Base-by-base conservation (phyloP, 192 early-diverging fungal species). In the Obelidium mucronatum region DNA sequence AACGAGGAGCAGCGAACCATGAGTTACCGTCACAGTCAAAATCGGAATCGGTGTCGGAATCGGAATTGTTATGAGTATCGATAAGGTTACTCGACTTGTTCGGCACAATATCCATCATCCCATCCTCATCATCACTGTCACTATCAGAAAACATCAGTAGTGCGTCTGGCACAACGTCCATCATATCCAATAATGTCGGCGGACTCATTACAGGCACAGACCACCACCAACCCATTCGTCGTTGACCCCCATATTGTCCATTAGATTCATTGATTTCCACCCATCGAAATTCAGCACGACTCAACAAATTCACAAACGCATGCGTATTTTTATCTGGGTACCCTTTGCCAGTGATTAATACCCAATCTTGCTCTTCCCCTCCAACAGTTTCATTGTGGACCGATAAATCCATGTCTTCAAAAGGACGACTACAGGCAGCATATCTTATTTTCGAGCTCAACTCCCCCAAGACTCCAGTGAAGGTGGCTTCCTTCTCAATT, bases 311-410 rank as follows among this genome's bases (percentile, higher is more conserved):
- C 28, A 82, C 74, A 5, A 82, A 78, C 40, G 36, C 30, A 17
- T 80, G 78, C 4, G 82, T 83, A 33, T 70, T 39, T 24, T 81
- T 73, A 48, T 83, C 82, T 2, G 82, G 82, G 42, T 82, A 83
- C 33, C 82, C 82, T 53, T 83, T 83, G 2, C 82, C 82, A 74
- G 81, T 40, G 26, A 51, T 8, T 11, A 40, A 15, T 3, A 40
- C 8, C 28, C 30, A 51, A 73, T 39, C 26, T n/a, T 39, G 5
- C 52, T 15, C 24, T 19, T 48, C 44, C 19, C 44, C 44, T 24
- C 22, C n/a, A 26, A 37, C 34, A 24, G 31, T n/a, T n/a, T n/a
- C n/a, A n/a, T n/a, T n/a, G n/a, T n/a, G n/a, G n/a, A n/a, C n/a
- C n/a, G n/a, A n/a, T n/a, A n/a, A n/a, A n/a, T n/a, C n/a, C 44